phyloP scores from a whole-genome alignment of 2,329 filamentous ascomycete species.

The Cordyceps fumosorosea region DNA sequence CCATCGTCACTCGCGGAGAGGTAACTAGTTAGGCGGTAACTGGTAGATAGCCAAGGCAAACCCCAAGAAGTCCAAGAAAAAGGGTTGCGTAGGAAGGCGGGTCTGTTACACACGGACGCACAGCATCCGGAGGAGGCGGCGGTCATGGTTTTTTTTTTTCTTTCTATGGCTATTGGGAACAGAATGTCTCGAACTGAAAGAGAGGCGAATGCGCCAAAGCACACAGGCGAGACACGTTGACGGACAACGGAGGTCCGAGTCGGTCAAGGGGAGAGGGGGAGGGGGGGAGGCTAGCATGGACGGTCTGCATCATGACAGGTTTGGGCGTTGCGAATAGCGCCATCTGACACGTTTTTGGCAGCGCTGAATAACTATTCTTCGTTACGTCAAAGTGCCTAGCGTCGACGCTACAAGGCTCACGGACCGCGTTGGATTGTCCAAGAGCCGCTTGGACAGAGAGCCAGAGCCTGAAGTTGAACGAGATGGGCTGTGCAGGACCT shows the following conservation, averaged over 20 bases:
- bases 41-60: too few relatives aligned
- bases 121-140: not conserved
- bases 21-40: too few relatives aligned
- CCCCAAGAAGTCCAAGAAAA: too few relatives aligned
- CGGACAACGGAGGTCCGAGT: too few relatives aligned
- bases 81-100: not conserved
- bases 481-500: too few relatives aligned
- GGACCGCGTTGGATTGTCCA: not conserved
- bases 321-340: conserved; percentile 4
- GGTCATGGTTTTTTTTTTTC: not conserved
- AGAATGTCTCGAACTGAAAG: not conserved
- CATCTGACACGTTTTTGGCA: conserved; percentile 10
- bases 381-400: not conserved
- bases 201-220: not conserved
- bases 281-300: not conserved
- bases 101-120: conserved; percentile 4
- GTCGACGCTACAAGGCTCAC: conserved; percentile 7
- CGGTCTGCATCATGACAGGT: not conserved
- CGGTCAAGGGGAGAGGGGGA: not conserved
- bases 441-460: conserved; percentile 1
- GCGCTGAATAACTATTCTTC: not conserved
- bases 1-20: too few relatives aligned
- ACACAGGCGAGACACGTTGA: not conserved
- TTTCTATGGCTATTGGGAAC: not conserved
- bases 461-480: too few relatives aligned